A percentile compares a stretch with the other conserved stretches of the same genome.
These are phyloP conservation scores for Smallanthus sonchifolius DNA, from an alignment of 129 eudicot species.

Conservation along the genomic window DNA sequence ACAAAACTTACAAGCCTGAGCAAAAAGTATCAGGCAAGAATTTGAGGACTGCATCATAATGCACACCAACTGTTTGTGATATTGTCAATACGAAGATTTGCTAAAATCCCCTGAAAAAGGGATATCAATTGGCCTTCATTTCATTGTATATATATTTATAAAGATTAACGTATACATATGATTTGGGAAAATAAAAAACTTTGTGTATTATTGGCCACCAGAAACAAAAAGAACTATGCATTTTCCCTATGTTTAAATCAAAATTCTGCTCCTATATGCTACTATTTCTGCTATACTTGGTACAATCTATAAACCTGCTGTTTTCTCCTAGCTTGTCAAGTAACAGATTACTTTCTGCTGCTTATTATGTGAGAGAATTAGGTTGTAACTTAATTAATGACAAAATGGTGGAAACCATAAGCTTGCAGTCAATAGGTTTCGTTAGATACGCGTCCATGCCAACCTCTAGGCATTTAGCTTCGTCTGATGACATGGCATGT, in stretches of 20 bases:
- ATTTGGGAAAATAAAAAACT: not conserved
- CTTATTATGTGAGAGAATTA: slow-evolving; percentile 27
- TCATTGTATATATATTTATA: not conserved
- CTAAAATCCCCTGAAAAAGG: not conserved
- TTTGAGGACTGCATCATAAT: not conserved
- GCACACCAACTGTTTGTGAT: slow-evolving; percentile 26
- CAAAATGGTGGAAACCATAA: slow-evolving; percentile 89
- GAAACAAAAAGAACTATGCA: slow-evolving; percentile 10
- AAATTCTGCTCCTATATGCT: slow-evolving; percentile 10
- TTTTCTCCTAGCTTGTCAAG: slow-evolving; percentile 2
- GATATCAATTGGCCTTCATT: not conserved
- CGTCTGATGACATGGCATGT: slow-evolving; percentile 96
- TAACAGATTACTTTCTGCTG: slow-evolving; percentile 4
- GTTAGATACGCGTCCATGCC: slow-evolving; percentile 99
- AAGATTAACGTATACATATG: not conserved
- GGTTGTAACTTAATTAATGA: slow-evolving; percentile 54
- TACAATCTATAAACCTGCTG: slow-evolving; percentile 19
- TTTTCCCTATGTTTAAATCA: slow-evolving; percentile 19
- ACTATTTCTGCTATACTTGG: slow-evolving; percentile 5
- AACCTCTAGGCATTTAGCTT: slow-evolving; percentile 88
- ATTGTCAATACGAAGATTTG: slow-evolving; percentile 8
- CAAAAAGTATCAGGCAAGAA: not conserved
- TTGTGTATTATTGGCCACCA: not conserved
- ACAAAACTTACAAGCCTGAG: not conserved
- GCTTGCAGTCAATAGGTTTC: slow-evolving; percentile 88